These are phyloP conservation scores for Allomyces javanicus DNA, from an alignment of 192 early-diverging fungal species.

Conservation along the genomic window DNA sequence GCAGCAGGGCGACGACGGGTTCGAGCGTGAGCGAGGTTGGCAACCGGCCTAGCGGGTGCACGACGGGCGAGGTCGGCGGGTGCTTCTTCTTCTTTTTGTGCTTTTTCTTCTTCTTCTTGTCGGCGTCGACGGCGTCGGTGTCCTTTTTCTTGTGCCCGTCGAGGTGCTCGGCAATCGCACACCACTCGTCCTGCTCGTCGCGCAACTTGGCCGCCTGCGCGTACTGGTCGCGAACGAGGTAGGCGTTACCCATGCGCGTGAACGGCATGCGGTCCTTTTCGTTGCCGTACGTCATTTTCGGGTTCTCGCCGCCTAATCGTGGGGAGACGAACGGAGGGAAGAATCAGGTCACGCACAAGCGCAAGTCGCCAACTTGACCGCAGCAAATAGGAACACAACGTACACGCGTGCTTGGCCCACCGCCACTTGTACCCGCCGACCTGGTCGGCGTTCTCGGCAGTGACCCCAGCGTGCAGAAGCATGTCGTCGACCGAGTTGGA, in stretches of 20 bases:
- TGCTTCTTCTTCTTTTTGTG: too few species aligned
- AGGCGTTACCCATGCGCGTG: constrained; percentile 41
- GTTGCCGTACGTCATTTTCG: constrained; percentile 25
- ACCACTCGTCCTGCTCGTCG: constrained; percentile 45
- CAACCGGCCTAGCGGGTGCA: constrained; percentile 23
- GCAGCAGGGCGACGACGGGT: constrained; percentile 37
- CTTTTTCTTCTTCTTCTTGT: constrained; percentile 6
- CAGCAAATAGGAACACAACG: too few species aligned
- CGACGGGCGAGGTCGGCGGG: constrained; percentile 9
- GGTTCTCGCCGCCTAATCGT: constrained; percentile 42
- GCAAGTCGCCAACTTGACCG: too few species aligned
- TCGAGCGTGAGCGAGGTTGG: constrained; percentile 41
- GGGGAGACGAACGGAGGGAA: too few species aligned
- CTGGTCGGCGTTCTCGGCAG: constrained; percentile 3
- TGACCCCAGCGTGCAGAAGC: constrained; percentile 20
- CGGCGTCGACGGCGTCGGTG: background rate
- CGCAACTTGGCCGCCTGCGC: constrained; percentile 23
- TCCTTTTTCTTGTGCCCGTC: background rate
- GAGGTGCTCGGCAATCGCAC: constrained; percentile 2
- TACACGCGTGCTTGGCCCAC: constrained; percentile 59
- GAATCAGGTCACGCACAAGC: too few species aligned
- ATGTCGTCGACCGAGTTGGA: constrained; percentile 43
- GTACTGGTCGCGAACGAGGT: constrained; percentile 39
- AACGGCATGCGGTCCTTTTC: constrained; percentile 10
- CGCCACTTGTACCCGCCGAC: constrained; percentile 27